A percentile compares a stretch with the other conserved stretches of the same genome.
Evolutionary conservation across 1,284 basidiomycete species (phyloP).

Genomic region (Vanrija sp.): DNA sequence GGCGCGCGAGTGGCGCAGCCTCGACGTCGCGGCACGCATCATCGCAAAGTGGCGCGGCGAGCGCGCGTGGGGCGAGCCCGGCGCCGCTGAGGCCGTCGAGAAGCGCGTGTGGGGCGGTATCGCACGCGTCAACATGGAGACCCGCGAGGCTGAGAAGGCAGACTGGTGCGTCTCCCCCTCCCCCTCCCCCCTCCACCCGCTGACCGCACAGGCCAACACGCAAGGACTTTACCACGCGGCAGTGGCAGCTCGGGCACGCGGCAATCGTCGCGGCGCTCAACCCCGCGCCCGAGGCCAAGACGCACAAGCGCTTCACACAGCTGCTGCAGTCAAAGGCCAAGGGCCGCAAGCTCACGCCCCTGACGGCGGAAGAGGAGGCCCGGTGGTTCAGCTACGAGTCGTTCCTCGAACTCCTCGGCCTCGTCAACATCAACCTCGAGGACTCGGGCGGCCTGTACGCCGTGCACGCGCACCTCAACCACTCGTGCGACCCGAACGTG

Average conservation of each 20-base stretch:
- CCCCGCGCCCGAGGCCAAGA: conserved; percentile 15
- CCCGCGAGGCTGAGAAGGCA: conserved; percentile 35
- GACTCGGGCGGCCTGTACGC: conserved; percentile 79
- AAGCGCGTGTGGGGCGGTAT: conserved; percentile 38
- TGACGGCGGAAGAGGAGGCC: conserved; percentile 55
- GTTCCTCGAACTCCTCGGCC: conserved; percentile 69
- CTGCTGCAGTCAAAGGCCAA: conserved; percentile 53
- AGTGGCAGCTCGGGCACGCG: conserved; percentile 62
- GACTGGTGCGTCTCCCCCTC: conserved; percentile 34
- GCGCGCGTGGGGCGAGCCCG: conserved; percentile 54
- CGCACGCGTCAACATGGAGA: conserved; percentile 37
- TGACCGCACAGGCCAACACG: conserved; percentile 2
- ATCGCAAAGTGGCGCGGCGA: conserved; percentile 63
- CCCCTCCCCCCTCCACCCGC: neutral
- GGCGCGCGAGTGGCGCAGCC: conserved; percentile 63
- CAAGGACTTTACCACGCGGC: conserved; percentile 47
- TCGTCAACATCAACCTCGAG: conserved; percentile 81
- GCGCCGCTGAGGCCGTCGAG: conserved; percentile 21
- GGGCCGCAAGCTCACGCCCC: conserved; percentile 53
- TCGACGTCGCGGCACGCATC: conserved; percentile 66
- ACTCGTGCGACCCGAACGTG: conserved; percentile 72
- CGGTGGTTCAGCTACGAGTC: conserved; percentile 69
- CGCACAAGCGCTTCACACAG: conserved; percentile 10
- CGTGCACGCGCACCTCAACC: conserved; percentile 82
- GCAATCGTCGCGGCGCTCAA: conserved; percentile 52